These are phyloP conservation scores for Eucalyptus marginata DNA, from an alignment of 345 rosid genomes.

Conservation along the genomic window DNA sequence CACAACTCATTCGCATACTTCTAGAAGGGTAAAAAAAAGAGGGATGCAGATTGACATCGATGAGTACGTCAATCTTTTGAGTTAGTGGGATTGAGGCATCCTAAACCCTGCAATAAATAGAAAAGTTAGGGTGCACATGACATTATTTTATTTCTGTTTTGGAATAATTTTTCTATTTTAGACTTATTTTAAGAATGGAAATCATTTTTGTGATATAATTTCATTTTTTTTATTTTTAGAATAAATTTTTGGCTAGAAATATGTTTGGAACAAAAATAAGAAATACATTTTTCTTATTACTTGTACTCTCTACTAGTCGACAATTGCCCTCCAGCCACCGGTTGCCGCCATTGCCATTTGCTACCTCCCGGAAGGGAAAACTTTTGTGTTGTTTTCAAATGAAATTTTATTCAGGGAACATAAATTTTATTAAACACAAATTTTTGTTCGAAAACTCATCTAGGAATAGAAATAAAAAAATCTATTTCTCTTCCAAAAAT, in stretches of 20 bases:
- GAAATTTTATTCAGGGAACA: fast-evolving
- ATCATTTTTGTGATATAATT: too few species aligned
- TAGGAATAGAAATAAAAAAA: too few species aligned
- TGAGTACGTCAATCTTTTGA: not conserved
- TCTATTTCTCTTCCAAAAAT: too few species aligned
- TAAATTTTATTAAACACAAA: fast-evolving
- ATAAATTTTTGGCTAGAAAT: too few species aligned
- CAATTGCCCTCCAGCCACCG: fast-evolving
- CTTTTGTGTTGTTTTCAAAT: too few species aligned
- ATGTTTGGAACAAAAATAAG: too few species aligned
- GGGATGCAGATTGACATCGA: fast-evolving
- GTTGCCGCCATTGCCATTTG: fast-evolving
- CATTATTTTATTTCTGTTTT: fast-evolving
- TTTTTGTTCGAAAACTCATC: fast-evolving
- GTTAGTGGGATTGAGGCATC: not conserved
- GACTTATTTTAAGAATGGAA: too few species aligned
- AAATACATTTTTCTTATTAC: too few species aligned
- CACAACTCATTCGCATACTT: not conserved
- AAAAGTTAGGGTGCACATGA: not conserved
- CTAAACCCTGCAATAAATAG: not conserved
- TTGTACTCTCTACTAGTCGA: too few species aligned
- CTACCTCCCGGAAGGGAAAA: fast-evolving
- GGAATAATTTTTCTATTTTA: fast-evolving
- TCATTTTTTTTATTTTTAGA: too few species aligned
- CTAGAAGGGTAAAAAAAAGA: not conserved